These are phyloP conservation scores for Kluyveromyces aestuarii DNA, from an alignment of 805 yeast species.

Conservation along the genomic window DNA sequence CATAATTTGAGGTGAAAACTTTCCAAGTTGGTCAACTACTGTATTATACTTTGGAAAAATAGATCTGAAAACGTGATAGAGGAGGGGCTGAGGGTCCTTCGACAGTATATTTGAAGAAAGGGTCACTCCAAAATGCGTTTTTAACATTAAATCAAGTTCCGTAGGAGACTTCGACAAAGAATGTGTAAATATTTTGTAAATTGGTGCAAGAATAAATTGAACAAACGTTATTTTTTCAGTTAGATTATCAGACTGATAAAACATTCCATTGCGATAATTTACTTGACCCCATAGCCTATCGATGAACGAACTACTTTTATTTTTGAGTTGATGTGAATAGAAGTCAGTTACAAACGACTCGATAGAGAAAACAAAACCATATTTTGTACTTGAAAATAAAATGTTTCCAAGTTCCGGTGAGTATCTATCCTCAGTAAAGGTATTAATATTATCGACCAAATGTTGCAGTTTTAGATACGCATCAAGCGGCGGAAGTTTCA, in stretches of 20 bases:
- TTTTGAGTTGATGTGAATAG: slow-evolving; percentile 29
- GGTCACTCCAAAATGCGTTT: slow-evolving; percentile 38
- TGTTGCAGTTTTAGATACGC: slow-evolving; percentile 59
- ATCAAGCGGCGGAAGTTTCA: slow-evolving; percentile 65
- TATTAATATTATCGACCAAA: slow-evolving; percentile 57
- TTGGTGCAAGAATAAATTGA: slow-evolving; percentile 62
- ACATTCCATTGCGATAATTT: slow-evolving; percentile 39
- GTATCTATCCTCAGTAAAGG: slow-evolving; percentile 33
- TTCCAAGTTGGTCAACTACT: neutral
- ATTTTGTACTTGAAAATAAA: slow-evolving; percentile 60
- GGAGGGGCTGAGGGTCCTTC: slow-evolving; percentile 50
- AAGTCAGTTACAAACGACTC: slow-evolving; percentile 52
- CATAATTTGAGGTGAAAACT: neutral
- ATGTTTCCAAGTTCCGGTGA: slow-evolving; percentile 64
- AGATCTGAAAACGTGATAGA: slow-evolving; percentile 43
- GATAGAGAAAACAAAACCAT: slow-evolving; percentile 58
- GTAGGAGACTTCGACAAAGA: slow-evolving; percentile 45
- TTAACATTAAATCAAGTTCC: slow-evolving; percentile 36
- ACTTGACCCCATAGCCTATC: slow-evolving; percentile 71
- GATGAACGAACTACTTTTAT: slow-evolving; percentile 35
- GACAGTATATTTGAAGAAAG: slow-evolving; percentile 34
- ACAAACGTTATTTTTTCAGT: slow-evolving; percentile 39
- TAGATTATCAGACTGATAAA: slow-evolving; percentile 30
- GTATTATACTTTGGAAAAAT: slow-evolving; percentile 40
- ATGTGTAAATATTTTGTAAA: slow-evolving; percentile 64